Conservation (phyloP, 345 rosid genomes). For the Nephelium lappaceum region DNA sequence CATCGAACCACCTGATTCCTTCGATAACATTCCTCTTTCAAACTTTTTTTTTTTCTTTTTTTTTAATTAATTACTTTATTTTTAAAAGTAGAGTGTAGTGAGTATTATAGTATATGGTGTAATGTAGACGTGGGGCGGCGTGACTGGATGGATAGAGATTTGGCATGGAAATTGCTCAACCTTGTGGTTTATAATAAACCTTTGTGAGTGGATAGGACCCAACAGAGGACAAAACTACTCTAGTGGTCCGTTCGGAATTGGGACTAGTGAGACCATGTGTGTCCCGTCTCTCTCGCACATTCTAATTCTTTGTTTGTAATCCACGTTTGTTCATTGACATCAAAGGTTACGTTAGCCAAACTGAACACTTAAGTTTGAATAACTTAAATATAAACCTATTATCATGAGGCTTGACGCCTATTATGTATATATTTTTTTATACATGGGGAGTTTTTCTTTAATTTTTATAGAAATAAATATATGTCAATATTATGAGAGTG, state of each 20-base stretch:
- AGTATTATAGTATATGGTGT: not conserved
- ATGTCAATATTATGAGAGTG: no score
- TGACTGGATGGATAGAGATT: not conserved
- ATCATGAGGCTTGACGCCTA: no score
- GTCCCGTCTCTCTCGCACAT: not conserved
- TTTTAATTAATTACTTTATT: not conserved
- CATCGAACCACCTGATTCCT: constrained; percentile 41
- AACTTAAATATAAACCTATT: no score
- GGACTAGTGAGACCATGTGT: not conserved
- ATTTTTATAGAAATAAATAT: no score
- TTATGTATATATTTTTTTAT: no score
- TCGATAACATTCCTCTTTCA: constrained; percentile 36
- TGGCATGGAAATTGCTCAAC: not conserved
- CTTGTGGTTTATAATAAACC: not conserved
- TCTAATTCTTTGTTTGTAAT: not conserved
- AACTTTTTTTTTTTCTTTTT: constrained; percentile 3
- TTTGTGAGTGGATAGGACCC: constrained; percentile 28
- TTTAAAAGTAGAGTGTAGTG: not conserved
- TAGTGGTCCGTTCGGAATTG: not conserved
- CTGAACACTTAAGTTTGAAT: no score
- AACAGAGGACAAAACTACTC: not conserved
- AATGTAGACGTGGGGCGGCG: not conserved
- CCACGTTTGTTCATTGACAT: no score
- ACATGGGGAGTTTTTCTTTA: no score
- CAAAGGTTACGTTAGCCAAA: no score